phyloP scores from a whole-genome alignment of 257 asterid species.

The Plantago ovata region DNA sequence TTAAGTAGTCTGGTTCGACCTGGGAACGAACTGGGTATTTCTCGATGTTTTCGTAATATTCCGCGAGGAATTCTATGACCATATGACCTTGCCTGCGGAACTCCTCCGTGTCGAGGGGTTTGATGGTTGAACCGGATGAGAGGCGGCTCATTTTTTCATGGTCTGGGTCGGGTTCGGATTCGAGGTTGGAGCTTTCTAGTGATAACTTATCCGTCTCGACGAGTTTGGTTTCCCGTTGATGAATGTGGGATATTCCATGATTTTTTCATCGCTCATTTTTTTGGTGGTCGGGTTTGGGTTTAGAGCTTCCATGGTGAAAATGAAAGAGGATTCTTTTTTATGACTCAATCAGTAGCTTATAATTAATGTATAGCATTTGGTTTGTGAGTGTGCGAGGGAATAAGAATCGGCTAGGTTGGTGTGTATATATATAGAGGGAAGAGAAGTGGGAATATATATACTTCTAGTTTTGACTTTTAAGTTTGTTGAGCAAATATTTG shows the following conservation, averaged over 20 bases:
- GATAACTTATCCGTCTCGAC: no score
- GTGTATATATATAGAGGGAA: no score
- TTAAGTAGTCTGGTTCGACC: slow-evolving; percentile 68
- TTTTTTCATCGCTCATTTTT: no score
- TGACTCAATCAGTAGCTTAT: not conserved
- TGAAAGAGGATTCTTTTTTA: not conserved
- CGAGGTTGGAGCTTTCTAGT: not conserved
- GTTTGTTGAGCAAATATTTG: no score
- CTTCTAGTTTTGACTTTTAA: no score
- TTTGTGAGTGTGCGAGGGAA: not conserved
- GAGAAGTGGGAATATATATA: no score
- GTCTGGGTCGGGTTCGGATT: not conserved
- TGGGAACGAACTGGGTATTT: slow-evolving; percentile 69
- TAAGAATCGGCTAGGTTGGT: not conserved
- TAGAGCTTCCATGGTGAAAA: no score
- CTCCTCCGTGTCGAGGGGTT: slow-evolving; percentile 63
- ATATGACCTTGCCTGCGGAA: slow-evolving; percentile 60
- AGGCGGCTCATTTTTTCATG: slow-evolving; percentile 51
- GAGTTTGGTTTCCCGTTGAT: no score
- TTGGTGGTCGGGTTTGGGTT: no score
- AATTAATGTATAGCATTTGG: no score
- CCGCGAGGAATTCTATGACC: slow-evolving; percentile 67
- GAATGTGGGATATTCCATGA: no score
- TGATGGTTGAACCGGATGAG: slow-evolving; percentile 32
- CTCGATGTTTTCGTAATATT: slow-evolving; percentile 64